These are phyloP conservation scores for Alternaria dauci DNA, from an alignment of 2,329 filamentous ascomycete genomes.

Conservation along the genomic window DNA sequence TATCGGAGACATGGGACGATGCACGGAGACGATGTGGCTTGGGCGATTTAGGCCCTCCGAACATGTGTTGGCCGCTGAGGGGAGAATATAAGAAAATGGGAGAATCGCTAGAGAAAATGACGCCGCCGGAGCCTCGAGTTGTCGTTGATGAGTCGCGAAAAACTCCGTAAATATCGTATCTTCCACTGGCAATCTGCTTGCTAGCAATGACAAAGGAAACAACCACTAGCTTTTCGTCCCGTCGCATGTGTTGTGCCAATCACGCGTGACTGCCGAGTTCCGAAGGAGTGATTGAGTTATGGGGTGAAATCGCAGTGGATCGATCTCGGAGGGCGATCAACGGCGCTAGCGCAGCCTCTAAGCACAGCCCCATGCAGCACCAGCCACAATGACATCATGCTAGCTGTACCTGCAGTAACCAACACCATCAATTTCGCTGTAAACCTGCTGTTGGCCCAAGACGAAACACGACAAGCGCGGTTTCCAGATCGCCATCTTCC, in stretches of 20 bases:
- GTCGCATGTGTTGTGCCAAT: not conserved
- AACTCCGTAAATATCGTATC: not conserved
- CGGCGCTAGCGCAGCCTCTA: not conserved
- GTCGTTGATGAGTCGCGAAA: not conserved
- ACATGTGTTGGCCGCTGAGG: not conserved
- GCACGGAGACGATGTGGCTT: not conserved
- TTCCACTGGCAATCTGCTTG: not conserved
- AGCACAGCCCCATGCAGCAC: not conserved
- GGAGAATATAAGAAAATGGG: not conserved
- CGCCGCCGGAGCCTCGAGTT: not conserved
- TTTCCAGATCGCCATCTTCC: conserved; percentile 1
- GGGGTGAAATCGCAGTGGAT: not conserved
- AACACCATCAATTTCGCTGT: conserved; percentile 10
- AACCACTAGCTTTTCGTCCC: not conserved
- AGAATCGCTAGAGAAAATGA: not conserved
- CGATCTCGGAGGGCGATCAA: conserved; percentile 12
- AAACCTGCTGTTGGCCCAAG: conserved; percentile 19
- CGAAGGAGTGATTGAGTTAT: not conserved
- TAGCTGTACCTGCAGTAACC: conserved; percentile 14
- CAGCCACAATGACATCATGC: conserved; percentile 17
- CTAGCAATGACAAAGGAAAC: not conserved
- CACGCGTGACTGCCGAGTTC: not conserved
- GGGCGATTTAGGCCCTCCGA: not conserved
- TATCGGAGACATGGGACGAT: not conserved
- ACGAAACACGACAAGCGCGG: conserved; percentile 7